phyloP scores from a whole-genome alignment of 768 basidiomycete species.

The Coprinellus micaceus region DNA sequence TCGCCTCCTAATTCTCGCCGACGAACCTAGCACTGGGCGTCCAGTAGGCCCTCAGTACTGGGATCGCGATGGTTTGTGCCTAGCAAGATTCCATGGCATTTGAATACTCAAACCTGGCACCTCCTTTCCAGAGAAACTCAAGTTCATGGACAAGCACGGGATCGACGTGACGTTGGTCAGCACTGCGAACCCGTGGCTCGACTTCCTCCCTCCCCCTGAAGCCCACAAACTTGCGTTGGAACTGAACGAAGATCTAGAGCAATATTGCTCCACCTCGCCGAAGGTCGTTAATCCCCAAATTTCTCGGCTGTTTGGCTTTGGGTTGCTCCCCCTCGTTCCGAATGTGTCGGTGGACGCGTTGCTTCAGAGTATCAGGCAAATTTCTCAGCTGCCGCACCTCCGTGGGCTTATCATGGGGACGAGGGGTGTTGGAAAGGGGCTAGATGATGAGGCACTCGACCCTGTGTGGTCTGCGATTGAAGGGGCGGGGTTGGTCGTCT shows the following conservation, averaged over 20 bases:
- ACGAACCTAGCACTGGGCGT: conserved; percentile 75
- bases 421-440: conserved; percentile 68
- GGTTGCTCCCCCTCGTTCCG: conserved; percentile 78
- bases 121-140: conserved; percentile 53
- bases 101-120: neutral
- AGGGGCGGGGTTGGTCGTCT: conserved; percentile 65
- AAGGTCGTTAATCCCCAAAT: conserved; percentile 26
- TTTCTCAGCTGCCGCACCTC: conserved; percentile 61
- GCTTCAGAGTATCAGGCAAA: conserved; percentile 63
- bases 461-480: conserved; percentile 81
- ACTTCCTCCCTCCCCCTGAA: conserved; percentile 70
- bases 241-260: conserved; percentile 74
- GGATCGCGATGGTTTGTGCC: conserved; percentile 43
- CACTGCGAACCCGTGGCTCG: conserved; percentile 89
- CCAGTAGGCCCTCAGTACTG: conserved; percentile 85
- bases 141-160: conserved; percentile 81
- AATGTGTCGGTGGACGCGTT: conserved; percentile 52
- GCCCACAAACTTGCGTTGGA: conserved; percentile 65
- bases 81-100: no score
- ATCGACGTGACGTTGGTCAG: conserved; percentile 81
- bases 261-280: conserved; percentile 71
- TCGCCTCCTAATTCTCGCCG: conserved; percentile 70
- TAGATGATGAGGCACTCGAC: conserved; percentile 77
- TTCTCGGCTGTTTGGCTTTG: conserved; percentile 78
- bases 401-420: conserved; percentile 81